These are phyloP conservation scores for Castanea crenata DNA, from an alignment of 306 rosid species.

Conservation along the genomic window DNA sequence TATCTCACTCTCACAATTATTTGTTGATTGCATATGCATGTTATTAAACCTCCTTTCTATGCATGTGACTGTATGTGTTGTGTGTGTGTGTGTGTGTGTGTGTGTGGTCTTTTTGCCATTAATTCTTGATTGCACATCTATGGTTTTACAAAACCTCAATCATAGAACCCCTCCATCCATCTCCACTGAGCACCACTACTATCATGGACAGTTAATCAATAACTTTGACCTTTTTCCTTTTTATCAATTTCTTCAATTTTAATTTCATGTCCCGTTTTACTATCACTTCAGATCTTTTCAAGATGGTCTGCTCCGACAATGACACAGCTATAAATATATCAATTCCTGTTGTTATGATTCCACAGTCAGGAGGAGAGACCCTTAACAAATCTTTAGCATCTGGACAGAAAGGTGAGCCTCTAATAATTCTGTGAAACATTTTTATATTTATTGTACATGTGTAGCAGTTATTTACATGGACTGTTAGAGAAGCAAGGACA, in stretches of 20 bases:
- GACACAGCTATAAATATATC: conserved; percentile 42
- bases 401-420: conserved; percentile 57
- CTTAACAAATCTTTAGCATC: conserved; percentile 39
- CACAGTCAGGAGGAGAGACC: conserved; percentile 56
- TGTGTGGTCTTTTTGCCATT: too few species aligned
- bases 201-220: not conserved
- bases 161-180: too few species aligned
- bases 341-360: conserved; percentile 68
- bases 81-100: too few species aligned
- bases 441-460: not conserved
- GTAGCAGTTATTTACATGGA: not conserved
- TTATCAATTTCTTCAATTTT: not conserved
- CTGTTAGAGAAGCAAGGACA: not conserved
- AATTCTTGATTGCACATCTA: too few species aligned
- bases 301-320: conserved; percentile 62
- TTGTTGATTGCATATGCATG: too few species aligned
- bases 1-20: too few species aligned
- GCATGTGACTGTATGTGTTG: too few species aligned
- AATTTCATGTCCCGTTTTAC: not conserved
- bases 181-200: too few species aligned
- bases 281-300: conserved; percentile 51
- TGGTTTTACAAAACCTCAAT: too few species aligned
- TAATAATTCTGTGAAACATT: conserved; percentile 6
- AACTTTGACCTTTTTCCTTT: not conserved
- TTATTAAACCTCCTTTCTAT: too few species aligned